phyloP scores from a whole-genome alignment of 306 rosid species.

The Castanopsis chinensis region DNA sequence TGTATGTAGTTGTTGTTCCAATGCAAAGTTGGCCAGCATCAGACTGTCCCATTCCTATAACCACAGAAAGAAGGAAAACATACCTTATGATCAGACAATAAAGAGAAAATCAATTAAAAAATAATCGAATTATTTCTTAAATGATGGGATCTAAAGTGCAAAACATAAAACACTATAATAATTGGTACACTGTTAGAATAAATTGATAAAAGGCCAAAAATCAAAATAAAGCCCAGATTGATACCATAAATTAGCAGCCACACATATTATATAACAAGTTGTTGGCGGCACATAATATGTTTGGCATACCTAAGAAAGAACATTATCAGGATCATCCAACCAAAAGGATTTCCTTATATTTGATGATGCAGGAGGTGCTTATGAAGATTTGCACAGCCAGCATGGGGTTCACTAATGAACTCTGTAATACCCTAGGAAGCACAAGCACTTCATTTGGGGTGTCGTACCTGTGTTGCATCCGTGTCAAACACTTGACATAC shows the following conservation, averaged over 20 bases:
- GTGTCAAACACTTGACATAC: too few relatives aligned
- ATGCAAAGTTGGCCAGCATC: slow-evolving; percentile 83
- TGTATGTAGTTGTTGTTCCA: slow-evolving; percentile 90
- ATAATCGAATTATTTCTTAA: background rate
- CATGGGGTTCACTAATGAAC: too few relatives aligned
- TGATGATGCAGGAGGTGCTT: too few relatives aligned
- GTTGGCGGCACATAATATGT: too few relatives aligned
- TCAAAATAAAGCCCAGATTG: background rate
- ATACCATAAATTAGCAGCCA: background rate
- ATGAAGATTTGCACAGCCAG: too few relatives aligned
- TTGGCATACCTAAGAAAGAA: too few relatives aligned
- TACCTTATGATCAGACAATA: background rate
- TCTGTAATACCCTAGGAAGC: too few relatives aligned
- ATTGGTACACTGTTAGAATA: background rate
- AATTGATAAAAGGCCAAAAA: background rate
- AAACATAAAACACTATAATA: slow-evolving; percentile 16
- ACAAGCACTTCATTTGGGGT: too few relatives aligned
- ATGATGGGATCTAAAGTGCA: background rate
- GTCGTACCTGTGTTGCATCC: too few relatives aligned
- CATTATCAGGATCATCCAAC: too few relatives aligned
- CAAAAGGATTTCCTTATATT: too few relatives aligned
- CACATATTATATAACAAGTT: background rate
- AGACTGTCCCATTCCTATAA: slow-evolving; percentile 89
- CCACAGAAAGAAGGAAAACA: slow-evolving; percentile 10
- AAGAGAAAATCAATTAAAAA: background rate